Evolutionary conservation across 202 grass and related monocot species (phyloP).

Genomic region (Elaeis oleifera): DNA sequence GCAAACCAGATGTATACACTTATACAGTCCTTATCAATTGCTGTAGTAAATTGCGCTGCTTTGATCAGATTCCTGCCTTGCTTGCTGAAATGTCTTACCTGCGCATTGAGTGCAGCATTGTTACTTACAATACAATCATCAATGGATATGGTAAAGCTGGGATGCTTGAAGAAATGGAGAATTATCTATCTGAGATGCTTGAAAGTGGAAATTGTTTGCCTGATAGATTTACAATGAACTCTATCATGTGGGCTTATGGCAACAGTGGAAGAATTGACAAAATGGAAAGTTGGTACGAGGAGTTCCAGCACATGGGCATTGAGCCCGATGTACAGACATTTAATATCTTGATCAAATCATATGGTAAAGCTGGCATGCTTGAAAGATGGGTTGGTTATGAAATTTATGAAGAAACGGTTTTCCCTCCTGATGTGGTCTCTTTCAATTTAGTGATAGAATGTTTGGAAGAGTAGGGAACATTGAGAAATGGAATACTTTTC

Average conservation of each 20-base stretch:
- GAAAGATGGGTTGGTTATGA: constrained; percentile 53
- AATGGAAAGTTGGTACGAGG: constrained; percentile 65
- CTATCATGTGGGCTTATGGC: constrained; percentile 70
- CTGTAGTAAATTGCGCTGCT: constrained; percentile 44
- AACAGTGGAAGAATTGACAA: constrained; percentile 48
- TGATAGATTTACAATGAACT: constrained; percentile 85
- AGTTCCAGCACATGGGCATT: constrained; percentile 82
- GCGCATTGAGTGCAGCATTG: constrained; percentile 47
- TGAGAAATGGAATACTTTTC: constrained; percentile 86
- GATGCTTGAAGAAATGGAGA: constrained; percentile 61
- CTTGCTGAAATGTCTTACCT: constrained; percentile 79
- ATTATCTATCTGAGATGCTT: constrained; percentile 50
- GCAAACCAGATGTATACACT: constrained; percentile 61
- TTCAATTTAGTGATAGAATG: constrained; percentile 73
- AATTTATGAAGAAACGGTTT: constrained; percentile 63
- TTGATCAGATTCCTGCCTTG: constrained; percentile 42
- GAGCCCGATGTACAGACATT: constrained; percentile 65
- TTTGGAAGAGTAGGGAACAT: constrained; percentile 60
- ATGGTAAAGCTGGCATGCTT: constrained; percentile 48
- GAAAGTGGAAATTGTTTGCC: constrained; percentile 50
- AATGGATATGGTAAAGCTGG: constrained; percentile 66
- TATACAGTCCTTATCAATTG: constrained; percentile 55
- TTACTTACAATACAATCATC: constrained; percentile 71
- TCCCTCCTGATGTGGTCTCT: constrained; percentile 41
- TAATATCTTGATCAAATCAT: constrained; percentile 79